Conservation (phyloP, 2,329 filamentous ascomycete genomes). For the Aspergillus alliaceus region DNA sequence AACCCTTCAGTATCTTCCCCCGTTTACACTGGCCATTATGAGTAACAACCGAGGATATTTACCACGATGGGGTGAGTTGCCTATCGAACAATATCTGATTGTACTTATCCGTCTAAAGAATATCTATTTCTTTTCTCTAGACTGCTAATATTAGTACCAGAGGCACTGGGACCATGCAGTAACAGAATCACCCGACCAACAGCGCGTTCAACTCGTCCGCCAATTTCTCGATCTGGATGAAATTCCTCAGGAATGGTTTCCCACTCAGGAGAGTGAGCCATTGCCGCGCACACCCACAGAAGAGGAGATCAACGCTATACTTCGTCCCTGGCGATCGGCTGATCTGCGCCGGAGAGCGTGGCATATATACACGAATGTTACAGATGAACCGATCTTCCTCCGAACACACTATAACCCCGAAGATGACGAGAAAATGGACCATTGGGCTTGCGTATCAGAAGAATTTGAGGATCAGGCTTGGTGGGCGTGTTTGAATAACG, state of each 20-base stretch:
- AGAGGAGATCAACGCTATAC: conserved; percentile 8
- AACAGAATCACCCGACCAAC: conserved; percentile 1
- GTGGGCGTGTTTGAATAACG: conserved; percentile 8
- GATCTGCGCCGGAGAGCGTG: conserved; percentile 7
- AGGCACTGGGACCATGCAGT: conserved; percentile 3
- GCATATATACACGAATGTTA: background rate
- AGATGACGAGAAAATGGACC: conserved; percentile 3
- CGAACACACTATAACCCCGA: conserved; percentile 9
- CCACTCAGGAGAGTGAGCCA: background rate
- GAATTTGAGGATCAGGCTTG: conserved; percentile 1
- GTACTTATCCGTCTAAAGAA: background rate
- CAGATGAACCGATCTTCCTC: conserved; percentile 2
- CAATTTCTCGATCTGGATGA: conserved; percentile 8
- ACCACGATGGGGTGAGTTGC: conserved; percentile 9
- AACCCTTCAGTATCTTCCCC: background rate
- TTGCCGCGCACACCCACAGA: conserved; percentile 6
- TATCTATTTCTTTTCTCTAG: background rate
- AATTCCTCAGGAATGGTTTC: conserved; percentile 8
- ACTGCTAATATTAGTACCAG: background rate
- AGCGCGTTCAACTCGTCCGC: conserved; percentile 6
- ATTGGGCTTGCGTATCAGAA: conserved; percentile 3
- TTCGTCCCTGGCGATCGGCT: conserved; percentile 7
- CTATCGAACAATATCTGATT: conserved; percentile 12
- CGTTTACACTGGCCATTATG: background rate
- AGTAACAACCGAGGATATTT: background rate